Evolutionary conservation across 257 asterid genomes (phyloP), one percentile per base, ranked within the genome.

Genomic region (Scutellaria galericulata): DNA sequence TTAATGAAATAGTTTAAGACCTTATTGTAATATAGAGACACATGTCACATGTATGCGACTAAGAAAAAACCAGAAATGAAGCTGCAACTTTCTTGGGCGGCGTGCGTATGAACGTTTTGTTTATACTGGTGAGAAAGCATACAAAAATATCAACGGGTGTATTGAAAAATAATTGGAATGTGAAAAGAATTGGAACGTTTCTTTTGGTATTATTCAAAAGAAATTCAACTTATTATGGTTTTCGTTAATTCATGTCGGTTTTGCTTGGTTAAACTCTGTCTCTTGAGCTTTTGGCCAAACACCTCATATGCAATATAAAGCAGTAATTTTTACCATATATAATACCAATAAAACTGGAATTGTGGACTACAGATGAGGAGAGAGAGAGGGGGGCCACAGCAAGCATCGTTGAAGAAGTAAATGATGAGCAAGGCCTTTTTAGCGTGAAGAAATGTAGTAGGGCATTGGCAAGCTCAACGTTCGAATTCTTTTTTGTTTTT

Each of bases 71-170:
- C 73, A 53, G 58, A 77, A 71, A 76, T 51, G 87, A 77, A 75
- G 67, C 85, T 58, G 84, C 46, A 70, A 84, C 80, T 83, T 86
- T 86, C 62, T 90, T 66, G 96, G 90, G 80, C 13, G 72, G 44
- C 71, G 97, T 80, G 96, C 89, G 82, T 59, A 52, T 60, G 82
- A 81, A 82, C 84, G 82, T 78, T 86, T 89, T 74, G 72, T 78
- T 83, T 80, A 75, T 77, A 31, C 13, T 51, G 40, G 15, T 42
- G 61, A n/a, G 61, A 57, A 75, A 82, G 48, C 62, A 42, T 13
- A 48, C 70, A 60, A 15, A 71, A 14, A 64, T 14, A 66, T 48
- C 79, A 75, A 78, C 80, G 77, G 79, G 47, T 41, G 44, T 69
- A 60, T 63, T 66, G 78, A 57, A 63, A 59, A 70, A 13, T 50